phyloP scores from a whole-genome alignment of 768 basidiomycete genomes.

The Tulasnella sp. region DNA sequence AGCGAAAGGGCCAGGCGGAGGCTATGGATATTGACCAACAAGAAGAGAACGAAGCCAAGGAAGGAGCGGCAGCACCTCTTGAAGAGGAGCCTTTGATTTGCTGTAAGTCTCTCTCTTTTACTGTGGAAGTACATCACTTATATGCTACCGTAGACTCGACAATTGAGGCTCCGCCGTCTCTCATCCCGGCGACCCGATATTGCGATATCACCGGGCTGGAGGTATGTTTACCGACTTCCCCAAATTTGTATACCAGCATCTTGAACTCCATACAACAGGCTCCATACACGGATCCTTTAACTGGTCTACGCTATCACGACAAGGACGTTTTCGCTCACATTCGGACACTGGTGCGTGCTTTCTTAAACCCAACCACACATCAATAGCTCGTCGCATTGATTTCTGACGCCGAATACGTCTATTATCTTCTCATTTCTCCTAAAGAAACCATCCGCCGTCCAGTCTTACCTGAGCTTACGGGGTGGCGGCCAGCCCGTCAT shows the following conservation, averaged over 20 bases:
- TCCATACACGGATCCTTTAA: slow-evolving; percentile 73
- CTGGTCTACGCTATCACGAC: slow-evolving; percentile 70
- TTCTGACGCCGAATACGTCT: no score
- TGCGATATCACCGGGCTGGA: slow-evolving; percentile 84
- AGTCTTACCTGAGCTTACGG: no score
- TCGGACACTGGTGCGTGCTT: slow-evolving; percentile 49
- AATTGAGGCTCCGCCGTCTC: slow-evolving; percentile 75
- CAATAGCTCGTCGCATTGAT: background rate
- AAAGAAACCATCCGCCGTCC: no score
- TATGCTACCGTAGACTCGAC: slow-evolving; percentile 57
- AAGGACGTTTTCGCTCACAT: slow-evolving; percentile 79
- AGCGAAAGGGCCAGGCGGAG: background rate
- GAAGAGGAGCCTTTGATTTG: slow-evolving; percentile 56
- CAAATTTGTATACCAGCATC: no score
- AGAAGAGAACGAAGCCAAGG: slow-evolving; percentile 2
- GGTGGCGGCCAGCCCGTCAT: no score
- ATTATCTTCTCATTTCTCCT: no score
- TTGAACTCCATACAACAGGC: no score
- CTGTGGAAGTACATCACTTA: no score
- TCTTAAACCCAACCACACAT: background rate
- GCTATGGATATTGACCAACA: slow-evolving; percentile 45
- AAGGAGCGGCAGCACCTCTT: slow-evolving; percentile 1
- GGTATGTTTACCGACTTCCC: slow-evolving; percentile 35
- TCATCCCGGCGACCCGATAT: slow-evolving; percentile 62
- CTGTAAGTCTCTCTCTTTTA: slow-evolving; percentile 38